A percentile compares a stretch with the other conserved stretches of the same genome.
phyloP scores from a whole-genome alignment of 1,284 basidiomycete species.

The Marasmius fiardii region DNA sequence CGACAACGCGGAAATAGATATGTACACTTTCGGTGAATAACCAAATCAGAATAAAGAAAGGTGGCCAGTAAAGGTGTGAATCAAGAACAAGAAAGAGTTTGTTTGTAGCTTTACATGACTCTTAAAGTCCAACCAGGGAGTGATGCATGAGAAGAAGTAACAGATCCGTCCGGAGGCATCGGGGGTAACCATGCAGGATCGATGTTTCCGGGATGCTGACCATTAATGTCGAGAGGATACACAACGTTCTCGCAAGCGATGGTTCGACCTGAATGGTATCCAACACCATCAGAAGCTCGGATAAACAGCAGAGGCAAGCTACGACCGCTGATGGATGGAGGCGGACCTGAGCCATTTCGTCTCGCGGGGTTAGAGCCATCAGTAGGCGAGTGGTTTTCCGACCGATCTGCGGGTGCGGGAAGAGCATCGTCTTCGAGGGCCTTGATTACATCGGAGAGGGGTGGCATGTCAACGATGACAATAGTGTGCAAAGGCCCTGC shows the following conservation, averaged over 20 bases:
- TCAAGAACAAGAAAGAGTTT: neutral
- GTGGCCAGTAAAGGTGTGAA: neutral
- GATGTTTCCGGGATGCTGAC: conserved; percentile 37
- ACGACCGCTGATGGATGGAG: conserved; percentile 53
- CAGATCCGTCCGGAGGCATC: conserved; percentile 48
- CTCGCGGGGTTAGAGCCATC: conserved; percentile 21
- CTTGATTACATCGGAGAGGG: conserved; percentile 66
- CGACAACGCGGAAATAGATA: conserved; percentile 10
- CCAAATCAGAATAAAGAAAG: conserved; percentile 6
- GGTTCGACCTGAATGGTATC: conserved; percentile 81
- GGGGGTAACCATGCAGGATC: conserved; percentile 68
- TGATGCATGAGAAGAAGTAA: conserved; percentile 22
- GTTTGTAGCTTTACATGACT: conserved; percentile 50
- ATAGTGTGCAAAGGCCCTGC: conserved; percentile 63
- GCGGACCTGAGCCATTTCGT: conserved; percentile 22
- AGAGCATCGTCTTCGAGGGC: conserved; percentile 67
- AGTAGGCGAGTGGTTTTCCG: conserved; percentile 31
- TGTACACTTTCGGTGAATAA: conserved; percentile 5
- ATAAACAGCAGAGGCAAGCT: conserved; percentile 73
- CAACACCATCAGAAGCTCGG: conserved; percentile 71
- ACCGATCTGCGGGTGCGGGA: conserved; percentile 37
- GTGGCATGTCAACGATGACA: conserved; percentile 76
- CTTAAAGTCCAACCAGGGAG: conserved; percentile 72
- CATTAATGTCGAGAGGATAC: conserved; percentile 55
- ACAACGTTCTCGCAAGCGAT: conserved; percentile 82